These are phyloP conservation scores for Penicillium macrosclerotiorum DNA, from an alignment of 495 filamentous ascomycete genomes.

Conservation along the genomic window DNA sequence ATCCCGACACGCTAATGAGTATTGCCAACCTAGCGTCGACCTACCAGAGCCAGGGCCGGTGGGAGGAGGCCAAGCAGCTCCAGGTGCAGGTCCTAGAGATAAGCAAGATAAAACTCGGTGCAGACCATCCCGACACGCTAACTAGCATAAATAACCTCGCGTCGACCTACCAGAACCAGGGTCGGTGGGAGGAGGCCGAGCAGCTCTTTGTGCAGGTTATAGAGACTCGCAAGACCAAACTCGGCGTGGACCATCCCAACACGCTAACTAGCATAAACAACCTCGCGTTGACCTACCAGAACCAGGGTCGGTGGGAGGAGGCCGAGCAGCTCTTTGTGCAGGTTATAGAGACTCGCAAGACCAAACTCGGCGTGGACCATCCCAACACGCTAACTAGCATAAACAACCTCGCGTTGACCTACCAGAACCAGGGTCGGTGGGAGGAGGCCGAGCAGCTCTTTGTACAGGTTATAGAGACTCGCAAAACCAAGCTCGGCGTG, in stretches of 20 bases:
- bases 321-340: too few species aligned
- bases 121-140: slow-evolving; percentile 8
- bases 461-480: too few species aligned
- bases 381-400: too few species aligned
- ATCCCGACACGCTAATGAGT: too few species aligned
- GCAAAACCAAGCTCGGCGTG: slow-evolving; percentile 2
- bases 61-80: background rate
- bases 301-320: background rate
- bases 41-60: background rate
- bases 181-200: too few species aligned
- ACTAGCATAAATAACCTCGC: too few species aligned
- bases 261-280: slow-evolving; percentile 9
- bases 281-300: slow-evolving; percentile 3
- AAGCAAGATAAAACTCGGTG: background rate
- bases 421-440: slow-evolving; percentile 1
- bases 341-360: background rate
- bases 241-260: slow-evolving; percentile 7
- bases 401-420: too few species aligned
- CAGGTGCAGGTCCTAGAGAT: background rate
- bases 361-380: slow-evolving; percentile 7
- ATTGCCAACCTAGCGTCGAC: background rate
- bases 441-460: too few species aligned
- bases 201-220: too few species aligned
- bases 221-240: background rate
- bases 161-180: background rate